Conservation (phyloP, 2,329 filamentous ascomycete species). For the Berkeleyomyces basicola region DNA sequence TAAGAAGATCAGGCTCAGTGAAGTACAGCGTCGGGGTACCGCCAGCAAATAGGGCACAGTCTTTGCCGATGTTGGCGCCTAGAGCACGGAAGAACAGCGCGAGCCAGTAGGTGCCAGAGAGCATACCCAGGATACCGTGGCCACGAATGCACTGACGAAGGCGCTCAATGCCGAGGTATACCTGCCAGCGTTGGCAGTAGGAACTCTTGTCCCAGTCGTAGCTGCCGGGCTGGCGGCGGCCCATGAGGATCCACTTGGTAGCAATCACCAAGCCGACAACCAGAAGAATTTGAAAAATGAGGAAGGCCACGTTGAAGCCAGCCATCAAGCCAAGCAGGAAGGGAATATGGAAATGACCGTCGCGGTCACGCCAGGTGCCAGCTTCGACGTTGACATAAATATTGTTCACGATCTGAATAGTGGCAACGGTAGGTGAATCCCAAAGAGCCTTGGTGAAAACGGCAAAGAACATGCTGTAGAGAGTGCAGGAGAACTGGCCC, state of each 20-base stretch:
- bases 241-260: constrained; percentile 36
- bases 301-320: constrained; percentile 26
- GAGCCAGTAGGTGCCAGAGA: constrained; percentile 36
- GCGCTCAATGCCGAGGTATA: constrained; percentile 35
- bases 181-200: constrained; percentile 42
- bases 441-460: constrained; percentile 33
- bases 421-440: constrained; percentile 31
- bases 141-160: constrained; percentile 34
- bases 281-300: constrained; percentile 26
- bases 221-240: constrained; percentile 32
- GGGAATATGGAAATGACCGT: constrained; percentile 20
- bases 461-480: constrained; percentile 31
- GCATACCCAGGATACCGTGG: constrained; percentile 32
- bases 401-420: constrained; percentile 29
- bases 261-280: constrained; percentile 27
- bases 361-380: constrained; percentile 4
- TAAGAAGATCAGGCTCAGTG: constrained; percentile 40
- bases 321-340: constrained; percentile 26
- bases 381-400: constrained; percentile 18
- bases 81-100: constrained; percentile 36
- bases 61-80: constrained; percentile 35
- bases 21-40: constrained; percentile 36
- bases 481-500: constrained; percentile 29
- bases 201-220: constrained; percentile 40
- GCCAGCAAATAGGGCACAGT: constrained; percentile 38